Evolutionary conservation across 192 early-diverging fungal genomes (phyloP), one percentile per base, ranked within the genome.

Genomic region (Jimgerdemannia flammicorona): DNA sequence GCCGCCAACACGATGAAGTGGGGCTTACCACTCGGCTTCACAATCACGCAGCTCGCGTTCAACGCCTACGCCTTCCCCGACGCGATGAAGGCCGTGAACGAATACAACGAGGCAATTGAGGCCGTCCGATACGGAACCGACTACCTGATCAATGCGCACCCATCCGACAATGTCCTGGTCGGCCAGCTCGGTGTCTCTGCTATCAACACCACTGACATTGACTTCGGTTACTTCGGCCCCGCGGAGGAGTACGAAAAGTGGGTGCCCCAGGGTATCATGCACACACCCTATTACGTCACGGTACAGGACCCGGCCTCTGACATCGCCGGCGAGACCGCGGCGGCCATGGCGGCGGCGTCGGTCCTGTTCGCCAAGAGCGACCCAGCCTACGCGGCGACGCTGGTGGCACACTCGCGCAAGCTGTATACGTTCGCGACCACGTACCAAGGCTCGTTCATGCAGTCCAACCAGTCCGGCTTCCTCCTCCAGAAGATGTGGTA

Each of bases 1-100:
- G 87, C 87, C 43, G 86, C 87, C 18, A 88, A 88, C 71, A 87
- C 87, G 4, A 87, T 88, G 86, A 88, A 88, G 43, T 88, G 86
- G 86, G 87, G 87, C 63, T 74, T 82, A 10, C 87, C 87, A 2
- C 74, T 86, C n/a, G 86, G 74, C 8, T 87, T 77, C 72, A 84
- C 87, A 17, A 79, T 74, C 40, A 79, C 74, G 17, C 86, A 87
- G 69, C 71, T 88, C 63, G 84, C 81, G 10, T 88, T 84, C 75
- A 87, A 86, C 73, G 79, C 87, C 41, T 73, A 77, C 44, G 73
- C 78, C 44, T 87, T 78, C 77, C 78, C 72, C 14, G 82, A 83
- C 40, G 75, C 86, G 10, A 75, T 88, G 74, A 81, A 87, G 19
- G 63, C 67, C 17, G 79, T 78, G 2, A 77, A 82, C 72, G 81